These are phyloP conservation scores for Trichoderma sp. DNA, from an alignment of 2,329 filamentous ascomycete genomes.

Conservation along the genomic window DNA sequence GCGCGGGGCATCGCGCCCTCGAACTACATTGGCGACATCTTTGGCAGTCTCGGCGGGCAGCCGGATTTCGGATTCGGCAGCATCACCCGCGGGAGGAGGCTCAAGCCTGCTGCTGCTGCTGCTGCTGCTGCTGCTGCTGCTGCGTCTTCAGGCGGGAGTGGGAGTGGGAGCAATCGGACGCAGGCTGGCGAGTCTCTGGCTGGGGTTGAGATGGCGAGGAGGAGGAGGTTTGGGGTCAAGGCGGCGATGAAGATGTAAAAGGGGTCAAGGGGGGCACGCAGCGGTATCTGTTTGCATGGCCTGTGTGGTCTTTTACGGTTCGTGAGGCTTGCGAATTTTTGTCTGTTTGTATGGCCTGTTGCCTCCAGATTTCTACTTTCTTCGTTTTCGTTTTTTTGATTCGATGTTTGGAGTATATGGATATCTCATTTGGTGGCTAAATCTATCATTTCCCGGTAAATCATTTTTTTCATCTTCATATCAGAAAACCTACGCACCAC, in stretches of 20 bases:
- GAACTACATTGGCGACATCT: slow-evolving; percentile 73
- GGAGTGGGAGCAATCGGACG: not conserved
- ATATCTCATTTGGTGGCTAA: not conserved
- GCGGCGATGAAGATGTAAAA: slow-evolving; percentile 33
- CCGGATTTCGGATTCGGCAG: slow-evolving; percentile 66
- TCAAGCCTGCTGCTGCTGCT: slow-evolving; percentile 34
- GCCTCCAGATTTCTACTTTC: no score
- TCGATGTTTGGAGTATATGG: not conserved
- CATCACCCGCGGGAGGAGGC: slow-evolving; percentile 43
- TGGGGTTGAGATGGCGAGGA: slow-evolving; percentile 37
- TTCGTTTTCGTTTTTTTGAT: no score
- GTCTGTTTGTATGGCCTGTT: no score
- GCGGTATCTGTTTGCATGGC: not conserved
- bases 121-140: slow-evolving; percentile 21
- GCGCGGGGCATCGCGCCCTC: slow-evolving; percentile 56
- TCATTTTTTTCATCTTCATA: not conserved
- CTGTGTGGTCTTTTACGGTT: no score
- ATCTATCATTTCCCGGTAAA: not conserved
- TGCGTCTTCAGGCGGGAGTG: not conserved
- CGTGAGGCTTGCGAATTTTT: no score
- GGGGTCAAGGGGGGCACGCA: not conserved
- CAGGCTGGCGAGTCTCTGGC: slow-evolving; percentile 30
- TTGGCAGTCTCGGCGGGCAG: slow-evolving; percentile 65
- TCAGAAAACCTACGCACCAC: not conserved
- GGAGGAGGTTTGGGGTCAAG: slow-evolving; percentile 34